A percentile compares a stretch with the other conserved stretches of the same genome.
Conservation (phyloP, 768 basidiomycete genomes). For the Coprinellus aureogranulatus region DNA sequence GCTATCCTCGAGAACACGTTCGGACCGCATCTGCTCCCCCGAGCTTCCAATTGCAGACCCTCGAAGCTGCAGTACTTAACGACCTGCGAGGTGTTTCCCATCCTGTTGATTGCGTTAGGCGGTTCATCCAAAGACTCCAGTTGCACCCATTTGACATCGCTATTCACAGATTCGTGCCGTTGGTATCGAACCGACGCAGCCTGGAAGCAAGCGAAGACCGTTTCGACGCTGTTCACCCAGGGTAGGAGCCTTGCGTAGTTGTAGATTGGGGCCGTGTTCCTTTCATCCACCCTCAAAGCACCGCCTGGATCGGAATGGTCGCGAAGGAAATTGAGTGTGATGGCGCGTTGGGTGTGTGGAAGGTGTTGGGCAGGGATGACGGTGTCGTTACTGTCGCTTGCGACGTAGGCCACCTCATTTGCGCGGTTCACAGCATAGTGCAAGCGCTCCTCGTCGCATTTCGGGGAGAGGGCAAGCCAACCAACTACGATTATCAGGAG, state of each 20-base stretch:
- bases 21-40: constrained; percentile 3
- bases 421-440: constrained; percentile 25
- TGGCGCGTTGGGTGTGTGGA: background rate
- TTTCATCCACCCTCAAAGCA: constrained; percentile 10
- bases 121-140: background rate
- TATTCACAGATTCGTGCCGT: constrained; percentile 7
- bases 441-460: constrained; percentile 34
- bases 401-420: constrained; percentile 25
- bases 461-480: constrained; percentile 40
- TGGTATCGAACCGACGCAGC: constrained; percentile 7
- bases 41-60: background rate
- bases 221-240: constrained; percentile 16
- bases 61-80: background rate
- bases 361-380: background rate
- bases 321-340: background rate
- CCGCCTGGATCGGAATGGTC: background rate
- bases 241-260: constrained; percentile 21
- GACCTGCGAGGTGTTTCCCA: background rate
- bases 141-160: background rate
- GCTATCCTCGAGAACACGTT: constrained; percentile 12
- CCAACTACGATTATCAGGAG: constrained; percentile 39
- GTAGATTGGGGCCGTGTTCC: constrained; percentile 18
- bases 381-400: background rate
- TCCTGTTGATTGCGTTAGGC: background rate
- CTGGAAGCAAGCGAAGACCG: constrained; percentile 13